Evolutionary conservation across 2,329 filamentous ascomycete genomes (phyloP).

Genomic region (Tetracladium maxilliforme): DNA sequence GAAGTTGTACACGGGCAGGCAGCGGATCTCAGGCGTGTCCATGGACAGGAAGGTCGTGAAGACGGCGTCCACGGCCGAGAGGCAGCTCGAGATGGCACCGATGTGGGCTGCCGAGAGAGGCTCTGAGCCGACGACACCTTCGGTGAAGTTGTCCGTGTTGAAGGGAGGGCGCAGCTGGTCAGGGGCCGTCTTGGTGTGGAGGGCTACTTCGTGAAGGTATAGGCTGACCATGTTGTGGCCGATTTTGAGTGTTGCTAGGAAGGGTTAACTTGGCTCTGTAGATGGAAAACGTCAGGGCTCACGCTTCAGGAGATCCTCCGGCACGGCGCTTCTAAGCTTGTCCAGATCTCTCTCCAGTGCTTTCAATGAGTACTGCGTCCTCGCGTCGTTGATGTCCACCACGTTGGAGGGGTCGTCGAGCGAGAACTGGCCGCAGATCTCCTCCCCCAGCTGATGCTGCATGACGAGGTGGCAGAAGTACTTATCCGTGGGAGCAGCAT

Average conservation of each 20-base stretch:
- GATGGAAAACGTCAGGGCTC: conserved; percentile 5
- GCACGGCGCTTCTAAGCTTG: conserved; percentile 25
- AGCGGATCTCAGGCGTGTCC: conserved; percentile 27
- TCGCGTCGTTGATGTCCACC: conserved; percentile 35
- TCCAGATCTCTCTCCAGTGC: conserved; percentile 37
- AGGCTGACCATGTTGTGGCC: conserved; percentile 36
- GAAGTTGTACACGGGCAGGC: conserved; percentile 31
- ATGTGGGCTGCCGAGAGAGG: conserved; percentile 23
- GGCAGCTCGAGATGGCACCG: conserved; percentile 32
- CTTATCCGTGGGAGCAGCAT: conserved; percentile 23
- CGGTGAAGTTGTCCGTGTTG: conserved; percentile 9
- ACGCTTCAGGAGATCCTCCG: conserved; percentile 17
- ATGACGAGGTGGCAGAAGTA: conserved; percentile 23
- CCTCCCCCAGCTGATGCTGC: conserved; percentile 34
- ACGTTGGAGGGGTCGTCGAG: conserved; percentile 25
- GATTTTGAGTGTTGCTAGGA: conserved; percentile 27
- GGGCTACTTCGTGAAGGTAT: conserved; percentile 43
- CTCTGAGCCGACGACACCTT: conserved; percentile 10
- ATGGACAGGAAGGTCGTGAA: conserved; percentile 35
- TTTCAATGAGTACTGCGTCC: conserved; percentile 36
- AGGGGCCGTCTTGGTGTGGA: conserved; percentile 38
- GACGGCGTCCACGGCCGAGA: conserved; percentile 34
- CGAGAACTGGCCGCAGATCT: conserved; percentile 37
- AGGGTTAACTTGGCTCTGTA: conserved; percentile 11
- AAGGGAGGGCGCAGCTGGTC: conserved; percentile 28